Conservation (phyloP, 495 filamentous ascomycete genomes). For the Chaetomidium leptoderma region DNA sequence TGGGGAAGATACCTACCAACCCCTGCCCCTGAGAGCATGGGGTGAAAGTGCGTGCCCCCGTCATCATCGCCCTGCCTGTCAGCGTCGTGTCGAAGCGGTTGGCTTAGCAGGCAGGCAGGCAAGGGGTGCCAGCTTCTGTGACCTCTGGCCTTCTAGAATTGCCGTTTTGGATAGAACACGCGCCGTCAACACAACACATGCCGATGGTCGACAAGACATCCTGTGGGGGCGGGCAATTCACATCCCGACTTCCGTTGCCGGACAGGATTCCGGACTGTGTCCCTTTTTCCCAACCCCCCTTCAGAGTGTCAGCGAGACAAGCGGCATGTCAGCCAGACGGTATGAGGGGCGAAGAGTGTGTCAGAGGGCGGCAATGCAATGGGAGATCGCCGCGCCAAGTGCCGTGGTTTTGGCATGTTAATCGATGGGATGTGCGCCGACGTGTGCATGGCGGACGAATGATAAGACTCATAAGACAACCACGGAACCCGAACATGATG, state of each 20-base stretch:
- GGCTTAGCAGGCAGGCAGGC: no score
- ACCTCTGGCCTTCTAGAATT: no score
- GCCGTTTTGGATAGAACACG: no score
- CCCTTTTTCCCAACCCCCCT: background rate
- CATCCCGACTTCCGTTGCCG: background rate
- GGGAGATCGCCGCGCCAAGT: conserved; percentile 19
- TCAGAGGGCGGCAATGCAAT: conserved; percentile 12
- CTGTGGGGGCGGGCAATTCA: background rate
- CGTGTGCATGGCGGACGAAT: background rate
- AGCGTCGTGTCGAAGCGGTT: no score
- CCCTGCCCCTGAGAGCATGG: no score
- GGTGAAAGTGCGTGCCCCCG: no score
- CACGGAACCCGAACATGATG: conserved; percentile 5
- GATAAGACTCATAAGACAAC: background rate
- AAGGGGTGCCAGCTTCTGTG: no score
- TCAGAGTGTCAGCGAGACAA: background rate
- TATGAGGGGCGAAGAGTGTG: background rate
- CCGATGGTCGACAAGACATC: no score
- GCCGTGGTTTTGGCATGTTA: conserved; percentile 17
- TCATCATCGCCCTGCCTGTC: no score
- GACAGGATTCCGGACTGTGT: background rate
- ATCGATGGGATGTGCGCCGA: background rate
- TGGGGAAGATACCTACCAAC: background rate
- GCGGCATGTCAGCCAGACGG: background rate
- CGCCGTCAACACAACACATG: no score